These are phyloP conservation scores for Cyclocybe aegerita DNA, from an alignment of 768 basidiomycete genomes.

Conservation along the genomic window DNA sequence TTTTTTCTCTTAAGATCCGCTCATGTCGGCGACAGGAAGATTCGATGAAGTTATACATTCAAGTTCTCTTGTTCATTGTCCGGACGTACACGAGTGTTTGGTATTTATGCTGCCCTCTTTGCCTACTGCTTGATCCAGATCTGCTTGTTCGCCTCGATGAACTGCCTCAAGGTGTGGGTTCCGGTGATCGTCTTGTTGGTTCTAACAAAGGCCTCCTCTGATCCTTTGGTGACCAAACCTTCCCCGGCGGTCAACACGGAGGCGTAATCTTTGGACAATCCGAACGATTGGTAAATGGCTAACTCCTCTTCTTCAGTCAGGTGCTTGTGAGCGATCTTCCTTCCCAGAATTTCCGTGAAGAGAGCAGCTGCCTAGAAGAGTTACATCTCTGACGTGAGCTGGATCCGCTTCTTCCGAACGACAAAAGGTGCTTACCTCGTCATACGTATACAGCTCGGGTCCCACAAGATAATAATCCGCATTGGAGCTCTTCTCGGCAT, in stretches of 20 bases:
- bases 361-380: conserved; percentile 3
- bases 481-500: conserved; percentile 7
- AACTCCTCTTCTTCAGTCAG: conserved; percentile 7
- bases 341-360: conserved; percentile 12
- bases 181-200: conserved; percentile 20
- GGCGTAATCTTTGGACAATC: conserved; percentile 11
- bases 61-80: too few species aligned
- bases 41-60: too few species aligned
- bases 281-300: background rate
- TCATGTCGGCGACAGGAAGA: too few species aligned
- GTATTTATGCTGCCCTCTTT: background rate
- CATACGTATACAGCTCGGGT: conserved; percentile 24
- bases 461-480: conserved; percentile 21
- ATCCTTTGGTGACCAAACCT: conserved; percentile 14
- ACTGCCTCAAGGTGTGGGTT: conserved; percentile 18
- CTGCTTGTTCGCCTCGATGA: conserved; percentile 19
- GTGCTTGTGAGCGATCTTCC: conserved; percentile 13
- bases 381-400: background rate
- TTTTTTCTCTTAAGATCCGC: too few species aligned
- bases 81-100: too few species aligned
- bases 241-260: conserved; percentile 14
- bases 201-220: conserved; percentile 18
- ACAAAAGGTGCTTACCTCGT: conserved; percentile 14
- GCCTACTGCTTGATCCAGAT: conserved; percentile 10
- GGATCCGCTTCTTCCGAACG: background rate